Evolutionary conservation across 2,329 filamentous ascomycete genomes (phyloP).

Genomic region (Westerdykella sp.): DNA sequence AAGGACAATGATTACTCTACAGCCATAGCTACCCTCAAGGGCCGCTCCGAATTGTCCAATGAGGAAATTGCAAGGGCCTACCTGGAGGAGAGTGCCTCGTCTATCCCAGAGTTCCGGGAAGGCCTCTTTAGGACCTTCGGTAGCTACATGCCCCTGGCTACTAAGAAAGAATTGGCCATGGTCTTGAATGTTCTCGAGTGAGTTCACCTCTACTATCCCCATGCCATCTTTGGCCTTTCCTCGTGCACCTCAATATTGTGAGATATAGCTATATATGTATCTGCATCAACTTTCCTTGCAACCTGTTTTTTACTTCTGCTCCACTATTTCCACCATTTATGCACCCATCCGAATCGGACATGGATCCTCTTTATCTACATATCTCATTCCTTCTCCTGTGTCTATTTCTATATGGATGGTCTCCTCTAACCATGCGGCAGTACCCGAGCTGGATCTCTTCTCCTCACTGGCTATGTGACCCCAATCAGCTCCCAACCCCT

Average conservation of each 20-base stretch:
- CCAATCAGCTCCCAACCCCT: slow-evolving; percentile 58
- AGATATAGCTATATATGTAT: background rate
- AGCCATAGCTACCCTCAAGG: slow-evolving; percentile 34
- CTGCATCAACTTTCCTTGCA: too few relatives aligned
- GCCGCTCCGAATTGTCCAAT: slow-evolving; percentile 28
- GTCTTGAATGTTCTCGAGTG: slow-evolving; percentile 52
- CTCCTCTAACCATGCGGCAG: slow-evolving; percentile 33
- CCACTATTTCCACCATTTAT: too few relatives aligned
- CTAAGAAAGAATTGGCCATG: slow-evolving; percentile 45
- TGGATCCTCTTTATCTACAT: too few relatives aligned
- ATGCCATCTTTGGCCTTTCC: too few relatives aligned
- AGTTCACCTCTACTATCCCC: slow-evolving; percentile 9
- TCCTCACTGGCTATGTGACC: slow-evolving; percentile 62
- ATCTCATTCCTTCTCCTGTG: too few relatives aligned
- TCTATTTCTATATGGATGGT: too few relatives aligned
- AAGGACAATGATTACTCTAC: slow-evolving; percentile 47
- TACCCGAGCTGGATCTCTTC: slow-evolving; percentile 55
- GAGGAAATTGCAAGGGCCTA: slow-evolving; percentile 47
- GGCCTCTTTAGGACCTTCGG: slow-evolving; percentile 46
- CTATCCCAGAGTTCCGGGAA: slow-evolving; percentile 49
- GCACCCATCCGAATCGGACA: too few relatives aligned
- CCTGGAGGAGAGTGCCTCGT: slow-evolving; percentile 48
- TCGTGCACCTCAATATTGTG: background rate
- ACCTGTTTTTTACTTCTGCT: too few relatives aligned
- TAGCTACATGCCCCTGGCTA: slow-evolving; percentile 44